Evolutionary conservation across 2,329 filamentous ascomycete genomes (phyloP).

Genomic region (Diaporthe vaccinii): DNA sequence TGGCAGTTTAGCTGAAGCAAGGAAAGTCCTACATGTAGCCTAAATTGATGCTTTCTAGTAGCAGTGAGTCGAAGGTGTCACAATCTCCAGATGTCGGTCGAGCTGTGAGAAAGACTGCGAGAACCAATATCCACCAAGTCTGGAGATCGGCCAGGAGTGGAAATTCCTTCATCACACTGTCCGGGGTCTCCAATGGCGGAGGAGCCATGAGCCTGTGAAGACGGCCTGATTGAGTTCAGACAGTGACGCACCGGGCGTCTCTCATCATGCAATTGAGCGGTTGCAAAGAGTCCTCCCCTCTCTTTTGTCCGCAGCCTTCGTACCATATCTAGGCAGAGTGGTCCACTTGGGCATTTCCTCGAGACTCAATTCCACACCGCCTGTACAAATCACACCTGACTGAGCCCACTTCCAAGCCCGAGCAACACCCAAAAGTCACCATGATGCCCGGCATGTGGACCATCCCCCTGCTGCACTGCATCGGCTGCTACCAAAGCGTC

Average conservation of each 20-base stretch:
- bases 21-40: too few relatives aligned
- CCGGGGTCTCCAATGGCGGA: neutral
- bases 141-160: too few relatives aligned
- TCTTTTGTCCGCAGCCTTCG: too few relatives aligned
- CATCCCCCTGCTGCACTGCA: neutral
- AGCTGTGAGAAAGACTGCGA: neutral
- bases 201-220: too few relatives aligned
- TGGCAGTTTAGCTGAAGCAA: too few relatives aligned
- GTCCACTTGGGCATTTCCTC: too few relatives aligned
- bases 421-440: neutral
- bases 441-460: neutral
- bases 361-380: neutral
- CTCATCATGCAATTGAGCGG: neutral
- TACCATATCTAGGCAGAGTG: too few relatives aligned
- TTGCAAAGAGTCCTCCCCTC: neutral
- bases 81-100: too few relatives aligned
- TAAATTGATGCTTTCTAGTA: accelerated
- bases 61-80: neutral
- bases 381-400: neutral
- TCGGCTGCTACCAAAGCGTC: neutral
- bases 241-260: neutral
- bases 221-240: neutral
- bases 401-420: accelerated
- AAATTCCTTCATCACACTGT: too few relatives aligned
- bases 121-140: too few relatives aligned